Evolutionary conservation across 208 protist species (phyloP), one percentile per base, ranked within the genome.

Genomic region (Leishmania major): DNA sequence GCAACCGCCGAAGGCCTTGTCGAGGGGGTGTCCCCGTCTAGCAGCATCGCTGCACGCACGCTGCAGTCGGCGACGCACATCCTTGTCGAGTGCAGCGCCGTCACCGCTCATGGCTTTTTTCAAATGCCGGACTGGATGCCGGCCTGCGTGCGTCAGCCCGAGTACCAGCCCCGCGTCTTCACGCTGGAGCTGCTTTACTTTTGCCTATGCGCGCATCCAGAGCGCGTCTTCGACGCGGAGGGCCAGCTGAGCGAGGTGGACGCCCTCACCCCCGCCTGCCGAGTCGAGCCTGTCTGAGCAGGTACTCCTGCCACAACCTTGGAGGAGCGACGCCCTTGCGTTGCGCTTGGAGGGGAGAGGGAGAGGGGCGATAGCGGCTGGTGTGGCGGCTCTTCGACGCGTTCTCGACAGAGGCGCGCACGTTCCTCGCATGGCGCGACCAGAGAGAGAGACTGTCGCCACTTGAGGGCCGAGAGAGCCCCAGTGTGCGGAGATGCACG

Each of bases 161-260:
- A 87, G 72, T 75, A 81, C n/a, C 74, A 85, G 53, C 45, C 67
- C 22, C 84, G 90, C 28, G 57, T 93, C 49, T 96, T 90, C 59
- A 90, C 93, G 13, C 76, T 96, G 55, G 93, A 96, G 83, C 79
- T 96, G 31, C 78, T 96, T 3, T 90, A 92, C 78, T 86, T 94
- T 75, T 83, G 86, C 19, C 85, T 96, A 5, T 96, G 93, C 81
- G 79, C 84, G 51, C 83, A 87, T 28, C 78, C 75, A 22, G 81
- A 83, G 43, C 79, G 79, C 1, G 59, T 92, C n/a, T 94, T 96
- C 79, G 81, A 88, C 35, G 70, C 45, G 25, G 82, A 49, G 2
- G 93, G 93, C 15, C 35, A 51, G 66, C 77, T 94, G 51, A 69
- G 87, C 35, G 80, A 90, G 19, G 80, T 76, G 45, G 77, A 82